phyloP scores from a whole-genome alignment of 768 basidiomycete genomes.

The Gloeopeniophorella convolvens region DNA sequence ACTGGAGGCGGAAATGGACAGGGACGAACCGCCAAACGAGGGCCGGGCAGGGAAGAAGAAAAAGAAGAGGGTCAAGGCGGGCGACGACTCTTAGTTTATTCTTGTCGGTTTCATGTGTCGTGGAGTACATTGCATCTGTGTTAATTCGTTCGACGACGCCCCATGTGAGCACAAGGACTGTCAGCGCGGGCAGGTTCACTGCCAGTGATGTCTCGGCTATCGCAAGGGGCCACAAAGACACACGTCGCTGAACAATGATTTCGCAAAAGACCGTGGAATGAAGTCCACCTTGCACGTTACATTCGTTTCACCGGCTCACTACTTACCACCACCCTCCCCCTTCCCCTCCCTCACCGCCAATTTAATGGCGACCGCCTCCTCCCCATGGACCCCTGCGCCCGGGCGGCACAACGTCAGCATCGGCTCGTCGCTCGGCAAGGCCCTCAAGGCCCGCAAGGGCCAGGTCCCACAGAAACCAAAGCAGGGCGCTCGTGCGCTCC shows the following conservation, averaged over 20 bases:
- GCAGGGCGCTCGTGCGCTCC: no score
- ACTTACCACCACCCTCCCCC: slow-evolving; percentile 6
- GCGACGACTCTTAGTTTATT: background rate
- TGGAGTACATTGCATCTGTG: no score
- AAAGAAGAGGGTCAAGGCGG: slow-evolving; percentile 32
- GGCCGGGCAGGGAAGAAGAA: slow-evolving; percentile 34
- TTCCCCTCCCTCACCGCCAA: background rate
- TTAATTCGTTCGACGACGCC: no score
- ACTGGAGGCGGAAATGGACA: slow-evolving; percentile 27
- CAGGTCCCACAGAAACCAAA: slow-evolving; percentile 36
- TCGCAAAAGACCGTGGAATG: slow-evolving; percentile 7
- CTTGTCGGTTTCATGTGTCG: background rate
- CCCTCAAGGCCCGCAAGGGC: slow-evolving; percentile 64
- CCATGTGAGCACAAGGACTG: no score
- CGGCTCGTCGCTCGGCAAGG: slow-evolving; percentile 55
- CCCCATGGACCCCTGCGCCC: slow-evolving; percentile 16
- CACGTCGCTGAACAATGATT: background rate
- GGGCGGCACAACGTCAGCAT: slow-evolving; percentile 56
- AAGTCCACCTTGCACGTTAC: background rate
- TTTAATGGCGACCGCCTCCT: slow-evolving; percentile 13
- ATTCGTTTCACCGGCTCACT: no score
- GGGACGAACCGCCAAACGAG: slow-evolving; percentile 28
- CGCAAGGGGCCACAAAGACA: slow-evolving; percentile 1
- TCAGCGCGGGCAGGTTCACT: no score
- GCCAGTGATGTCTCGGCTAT: background rate